A percentile compares a stretch with the other conserved stretches of the same genome.
These are phyloP conservation scores for maize (Zea mays) DNA, from an alignment of 176 grass and related monocot species.

Conservation along the genomic window Zm-B73-REFERENCE-NAM-5.0 NC_050098.1:8556501-8557000, in stretches of 20 bases:
- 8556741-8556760: conserved; percentile 66
- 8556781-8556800: neutral
- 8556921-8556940: neutral
- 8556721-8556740: conserved; percentile 71
- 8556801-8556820: neutral
- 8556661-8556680: conserved; percentile 77
- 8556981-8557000: neutral
- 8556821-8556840: neutral
- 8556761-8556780: neutral
- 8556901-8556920: neutral
- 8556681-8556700: conserved; percentile 86
- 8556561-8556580: neutral
- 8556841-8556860: neutral
- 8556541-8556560: conserved; percentile 28
- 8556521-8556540: neutral
- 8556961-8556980: neutral
- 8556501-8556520: neutral
- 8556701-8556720: conserved; percentile 77
- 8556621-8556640: conserved; percentile 31
- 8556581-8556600: neutral
- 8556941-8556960: neutral
- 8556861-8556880: neutral
- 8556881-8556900: neutral
- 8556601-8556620: conserved; percentile 29
- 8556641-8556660: conserved; percentile 35